Evolutionary conservation across 176 grass and related monocot genomes (phyloP), one percentile per base, ranked within the genome.

Genomic region (Eragrostis curvula): DNA sequence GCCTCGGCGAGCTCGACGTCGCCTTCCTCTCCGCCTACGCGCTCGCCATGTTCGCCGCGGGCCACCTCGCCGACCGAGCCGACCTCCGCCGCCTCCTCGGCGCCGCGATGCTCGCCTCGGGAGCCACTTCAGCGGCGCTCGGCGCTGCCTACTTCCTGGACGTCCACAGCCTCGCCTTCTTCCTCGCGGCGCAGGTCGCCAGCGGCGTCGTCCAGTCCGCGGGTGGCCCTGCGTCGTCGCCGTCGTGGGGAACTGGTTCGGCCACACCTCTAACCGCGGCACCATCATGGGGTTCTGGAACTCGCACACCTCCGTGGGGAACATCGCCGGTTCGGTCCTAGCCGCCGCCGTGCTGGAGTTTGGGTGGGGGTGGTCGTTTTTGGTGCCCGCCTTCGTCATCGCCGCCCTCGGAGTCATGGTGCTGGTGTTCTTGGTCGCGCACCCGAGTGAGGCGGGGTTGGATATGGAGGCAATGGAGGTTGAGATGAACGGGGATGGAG

Each of bases 211-310:
- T 93, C 30, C 96, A 98, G 77, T 95, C 92, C 69, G 87, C 36
- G 96, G 96, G 0, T 98, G 96, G 96, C 96, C 96, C 60, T 98
- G 88, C 85, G 90, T 98, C 70, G 90, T 98, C 74, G 87, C 96
- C 53, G 84, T 98, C 45, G 73, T 98, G 12, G 96, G 96, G 8
- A 98, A 98, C 79, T 98, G 92, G 96, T 98, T 98, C 75, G 92
- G 93, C 0, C 92, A 88, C 68, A 40, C 96, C 18, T 85, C 85
- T 4, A 50, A 45, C 43, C 89, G 91, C 51, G 92, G 96, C 3
- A 84, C 88, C 60, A 93, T 98, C 85, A 95, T 98, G 88, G 96
- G 96, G 28, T 53, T 98, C 24, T 98, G 96, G 96, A 91, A 89
- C 79, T 98, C 96, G 24, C 87, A 98, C 68, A 95, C 92, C 43